Evolutionary conservation across 768 basidiomycete species (phyloP).

Genomic region (Panaeolus cyanescens): DNA sequence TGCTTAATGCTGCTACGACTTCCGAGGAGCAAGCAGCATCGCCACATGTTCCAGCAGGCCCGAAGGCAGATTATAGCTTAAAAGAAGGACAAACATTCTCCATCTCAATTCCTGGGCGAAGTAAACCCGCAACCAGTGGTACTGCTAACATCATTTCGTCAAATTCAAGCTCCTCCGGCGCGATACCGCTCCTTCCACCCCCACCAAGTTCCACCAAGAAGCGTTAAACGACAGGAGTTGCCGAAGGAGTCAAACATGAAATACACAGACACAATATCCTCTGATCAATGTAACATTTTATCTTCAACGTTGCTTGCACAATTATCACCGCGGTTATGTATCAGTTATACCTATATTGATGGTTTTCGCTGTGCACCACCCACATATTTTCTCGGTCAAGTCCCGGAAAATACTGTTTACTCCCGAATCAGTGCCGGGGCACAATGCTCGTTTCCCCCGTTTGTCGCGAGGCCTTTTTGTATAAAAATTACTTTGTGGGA

Average conservation of each 20-base stretch:
- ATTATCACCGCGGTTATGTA: neutral
- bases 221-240: too few species aligned
- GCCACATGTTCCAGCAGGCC: conserved; percentile 73
- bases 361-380: neutral
- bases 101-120: conserved; percentile 86
- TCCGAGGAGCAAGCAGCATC: conserved; percentile 44
- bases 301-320: neutral
- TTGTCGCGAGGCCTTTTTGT: conserved; percentile 7
- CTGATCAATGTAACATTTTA: neutral
- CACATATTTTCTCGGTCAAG: conserved; percentile 14
- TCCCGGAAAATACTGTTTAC: conserved; percentile 10
- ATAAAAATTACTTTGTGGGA: neutral
- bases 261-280: neutral
- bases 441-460: neutral
- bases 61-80: conserved; percentile 91
- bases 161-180: conserved; percentile 27
- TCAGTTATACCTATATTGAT: neutral
- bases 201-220: conserved; percentile 68
- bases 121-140: conserved; percentile 34
- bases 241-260: neutral
- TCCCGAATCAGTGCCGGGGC: neutral
- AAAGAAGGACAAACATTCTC: conserved; percentile 96
- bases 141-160: conserved; percentile 38
- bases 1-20: conserved; percentile 52
- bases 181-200: conserved; percentile 79